Percentiles rank a stretch among this genome's conserved stretches.
phyloP scores from a whole-genome alignment of 1,139 yeast genomes.

The Pneumocystis carinii region DNA sequence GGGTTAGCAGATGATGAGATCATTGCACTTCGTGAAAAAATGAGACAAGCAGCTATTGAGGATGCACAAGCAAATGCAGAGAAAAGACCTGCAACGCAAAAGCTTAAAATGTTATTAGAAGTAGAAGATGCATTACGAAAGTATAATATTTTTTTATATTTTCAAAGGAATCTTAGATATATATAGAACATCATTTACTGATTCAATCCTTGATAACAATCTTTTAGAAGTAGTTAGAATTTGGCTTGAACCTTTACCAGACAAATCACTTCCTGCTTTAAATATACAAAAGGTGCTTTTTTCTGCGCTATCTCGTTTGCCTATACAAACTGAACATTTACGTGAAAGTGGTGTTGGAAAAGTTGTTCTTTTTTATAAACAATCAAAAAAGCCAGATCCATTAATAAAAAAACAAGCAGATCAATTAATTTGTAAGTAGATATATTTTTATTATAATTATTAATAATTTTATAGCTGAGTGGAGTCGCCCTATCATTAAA shows the following conservation, averaged over 20 bases:
- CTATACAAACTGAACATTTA: constrained; percentile 88
- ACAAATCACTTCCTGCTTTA: constrained; percentile 91
- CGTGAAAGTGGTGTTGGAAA: constrained; percentile 92
- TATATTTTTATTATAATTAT: neutral
- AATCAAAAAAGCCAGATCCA: constrained; percentile 79
- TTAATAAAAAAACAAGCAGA: constrained; percentile 78
- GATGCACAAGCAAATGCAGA: constrained; percentile 65
- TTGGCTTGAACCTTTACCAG: constrained; percentile 98
- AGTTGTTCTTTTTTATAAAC: constrained; percentile 83
- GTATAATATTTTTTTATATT: constrained; percentile 40
- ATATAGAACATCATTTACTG: constrained; percentile 33
- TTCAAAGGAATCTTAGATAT: neutral
- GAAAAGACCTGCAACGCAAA: constrained; percentile 71
- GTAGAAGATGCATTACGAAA: constrained; percentile 64
- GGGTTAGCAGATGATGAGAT: constrained; percentile 89
- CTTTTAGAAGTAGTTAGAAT: constrained; percentile 82
- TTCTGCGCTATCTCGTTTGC: constrained; percentile 55
- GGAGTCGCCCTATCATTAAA: constrained; percentile 97
- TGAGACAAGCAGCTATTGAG: constrained; percentile 84
- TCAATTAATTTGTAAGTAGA: constrained; percentile 36
- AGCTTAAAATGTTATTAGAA: constrained; percentile 63
- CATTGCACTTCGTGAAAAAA: constrained; percentile 63
- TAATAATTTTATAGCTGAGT: constrained; percentile 4
- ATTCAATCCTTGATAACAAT: constrained; percentile 86
- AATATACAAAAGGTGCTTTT: constrained; percentile 86